Conservation (phyloP, 2,329 filamentous ascomycete species). For the Apiospora rasikravindrae region DNA sequence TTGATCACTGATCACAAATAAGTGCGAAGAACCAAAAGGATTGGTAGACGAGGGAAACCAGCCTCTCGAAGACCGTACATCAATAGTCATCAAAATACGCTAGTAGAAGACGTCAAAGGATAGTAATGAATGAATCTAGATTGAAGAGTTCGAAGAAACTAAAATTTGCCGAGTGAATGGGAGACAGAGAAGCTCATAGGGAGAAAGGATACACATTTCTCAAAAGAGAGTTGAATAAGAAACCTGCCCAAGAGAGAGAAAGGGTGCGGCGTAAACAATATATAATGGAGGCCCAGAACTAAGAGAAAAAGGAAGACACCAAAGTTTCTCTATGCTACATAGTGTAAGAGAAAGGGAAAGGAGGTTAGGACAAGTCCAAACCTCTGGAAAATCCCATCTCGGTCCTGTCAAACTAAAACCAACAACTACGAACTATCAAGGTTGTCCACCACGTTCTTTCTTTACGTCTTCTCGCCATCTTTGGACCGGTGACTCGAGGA, state of each 20-base stretch:
- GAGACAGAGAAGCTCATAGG: background rate
- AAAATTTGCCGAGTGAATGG: background rate
- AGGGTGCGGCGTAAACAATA: background rate
- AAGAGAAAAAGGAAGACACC: background rate
- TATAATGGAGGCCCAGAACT: background rate
- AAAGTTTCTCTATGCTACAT: background rate
- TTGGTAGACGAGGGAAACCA: background rate
- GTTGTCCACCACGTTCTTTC: background rate
- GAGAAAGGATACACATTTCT: background rate
- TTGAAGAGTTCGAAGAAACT: background rate
- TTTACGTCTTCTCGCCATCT: background rate
- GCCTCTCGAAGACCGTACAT: background rate
- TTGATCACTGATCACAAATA: background rate
- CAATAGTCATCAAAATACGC: background rate
- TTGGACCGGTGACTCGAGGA: background rate
- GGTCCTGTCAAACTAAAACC: background rate
- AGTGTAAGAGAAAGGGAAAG: background rate
- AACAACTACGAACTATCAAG: background rate
- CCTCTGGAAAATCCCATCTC: background rate
- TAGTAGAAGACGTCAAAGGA: conserved; percentile 7
- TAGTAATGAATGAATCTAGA: background rate
- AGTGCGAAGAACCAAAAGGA: background rate
- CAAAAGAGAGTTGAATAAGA: background rate
- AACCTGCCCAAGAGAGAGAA: background rate
- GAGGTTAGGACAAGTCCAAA: background rate